A percentile compares a stretch with the other conserved stretches of the same genome.
Conservation (phyloP, 2,329 filamentous ascomycete species). For the Fusarium sulawesiense region DNA sequence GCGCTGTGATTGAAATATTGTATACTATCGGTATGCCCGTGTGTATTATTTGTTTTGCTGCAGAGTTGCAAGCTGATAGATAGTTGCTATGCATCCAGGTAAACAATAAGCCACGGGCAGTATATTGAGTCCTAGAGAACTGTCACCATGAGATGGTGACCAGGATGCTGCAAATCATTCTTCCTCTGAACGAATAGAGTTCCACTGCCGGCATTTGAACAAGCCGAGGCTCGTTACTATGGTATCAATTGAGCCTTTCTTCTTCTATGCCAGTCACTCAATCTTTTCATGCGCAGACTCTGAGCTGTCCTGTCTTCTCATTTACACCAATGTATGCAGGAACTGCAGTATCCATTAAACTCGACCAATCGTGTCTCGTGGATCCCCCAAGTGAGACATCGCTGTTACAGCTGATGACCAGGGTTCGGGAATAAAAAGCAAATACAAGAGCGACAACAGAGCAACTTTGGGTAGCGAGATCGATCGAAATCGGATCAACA, state of each 20-base stretch:
- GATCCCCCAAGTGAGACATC: neutral
- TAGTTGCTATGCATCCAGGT: neutral
- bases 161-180: neutral
- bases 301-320: neutral
- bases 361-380: neutral
- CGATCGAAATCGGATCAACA: slow-evolving; percentile 3
- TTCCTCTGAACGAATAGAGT: neutral
- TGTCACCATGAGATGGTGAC: neutral
- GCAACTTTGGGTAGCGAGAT: neutral
- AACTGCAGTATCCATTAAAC: neutral
- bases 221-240: neutral
- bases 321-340: neutral
- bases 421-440: slow-evolving; percentile 9
- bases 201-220: neutral
- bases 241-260: neutral
- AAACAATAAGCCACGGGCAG: neutral
- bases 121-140: neutral
- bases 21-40: neutral
- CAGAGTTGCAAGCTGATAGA: neutral
- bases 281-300: neutral
- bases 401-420: slow-evolving; percentile 5
- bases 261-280: slow-evolving; percentile 1
- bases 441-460: neutral
- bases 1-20: neutral
- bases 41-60: neutral